Conservation (phyloP, 148 eudicot genomes). For the Tetragonia tetragonoides region DNA sequence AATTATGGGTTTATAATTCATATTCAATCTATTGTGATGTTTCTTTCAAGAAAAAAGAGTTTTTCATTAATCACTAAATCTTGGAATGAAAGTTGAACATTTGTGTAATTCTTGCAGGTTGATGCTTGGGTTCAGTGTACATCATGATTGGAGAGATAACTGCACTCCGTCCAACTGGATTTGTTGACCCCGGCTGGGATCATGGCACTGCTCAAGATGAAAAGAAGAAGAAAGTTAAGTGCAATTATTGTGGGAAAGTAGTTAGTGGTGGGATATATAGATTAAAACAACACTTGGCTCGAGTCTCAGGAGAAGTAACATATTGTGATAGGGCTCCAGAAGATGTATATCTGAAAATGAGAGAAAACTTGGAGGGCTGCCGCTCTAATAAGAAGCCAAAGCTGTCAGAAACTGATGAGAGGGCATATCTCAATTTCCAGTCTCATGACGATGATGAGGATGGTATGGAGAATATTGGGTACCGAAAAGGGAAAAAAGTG, state of each 20-base stretch:
- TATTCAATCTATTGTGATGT: not conserved
- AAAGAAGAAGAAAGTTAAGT: constrained; percentile 86
- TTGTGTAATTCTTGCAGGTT: constrained; percentile 9
- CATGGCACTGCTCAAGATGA: constrained; percentile 92
- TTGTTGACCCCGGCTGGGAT: constrained; percentile 97
- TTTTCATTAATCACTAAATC: not conserved
- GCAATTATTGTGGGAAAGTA: constrained; percentile 93
- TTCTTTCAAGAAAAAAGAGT: not conserved
- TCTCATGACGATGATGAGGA: constrained; percentile 58
- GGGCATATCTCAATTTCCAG: constrained; percentile 54
- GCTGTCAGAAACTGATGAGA: constrained; percentile 64
- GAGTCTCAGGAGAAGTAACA: constrained; percentile 92
- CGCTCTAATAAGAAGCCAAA: constrained; percentile 71
- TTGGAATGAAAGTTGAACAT: not conserved
- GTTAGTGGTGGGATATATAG: constrained; percentile 97
- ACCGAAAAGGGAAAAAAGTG: constrained; percentile 67
- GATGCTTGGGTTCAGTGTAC: constrained; percentile 5
- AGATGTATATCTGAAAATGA: constrained; percentile 81
- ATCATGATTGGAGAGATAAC: constrained; percentile 59
- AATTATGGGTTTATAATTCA: not conserved
- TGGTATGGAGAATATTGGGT: constrained; percentile 42
- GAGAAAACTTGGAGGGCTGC: constrained; percentile 71
- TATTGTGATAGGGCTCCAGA: constrained; percentile 92
- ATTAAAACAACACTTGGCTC: constrained; percentile 89
- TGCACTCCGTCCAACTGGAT: constrained; percentile 66